A percentile compares a stretch with the other conserved stretches of the same genome.
Conservation (phyloP, 495 filamentous ascomycete genomes). For the Neurospora tetrasperma region DNA sequence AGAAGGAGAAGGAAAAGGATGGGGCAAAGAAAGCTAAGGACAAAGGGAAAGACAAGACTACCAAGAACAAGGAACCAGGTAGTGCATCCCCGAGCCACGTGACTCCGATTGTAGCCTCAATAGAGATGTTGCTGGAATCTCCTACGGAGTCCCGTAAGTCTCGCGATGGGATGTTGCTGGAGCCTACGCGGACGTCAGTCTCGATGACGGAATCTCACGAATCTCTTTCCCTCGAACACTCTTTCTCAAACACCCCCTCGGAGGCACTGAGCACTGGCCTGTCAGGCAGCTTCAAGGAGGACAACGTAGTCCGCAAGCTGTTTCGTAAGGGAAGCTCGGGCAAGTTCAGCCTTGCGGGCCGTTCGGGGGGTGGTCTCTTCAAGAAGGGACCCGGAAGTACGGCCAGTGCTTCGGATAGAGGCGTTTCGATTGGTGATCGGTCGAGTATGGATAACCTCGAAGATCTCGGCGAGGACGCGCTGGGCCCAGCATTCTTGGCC, state of each 20-base stretch:
- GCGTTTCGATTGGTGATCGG: constrained; percentile 28
- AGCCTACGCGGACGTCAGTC: constrained; percentile 47
- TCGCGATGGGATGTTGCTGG: constrained; percentile 35
- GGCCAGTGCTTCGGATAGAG: constrained; percentile 35
- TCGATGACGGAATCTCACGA: constrained; percentile 55
- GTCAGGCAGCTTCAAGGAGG: constrained; percentile 32
- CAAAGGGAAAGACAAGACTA: constrained; percentile 23
- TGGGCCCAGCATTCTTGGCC: constrained; percentile 16
- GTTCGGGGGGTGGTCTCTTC: constrained; percentile 45
- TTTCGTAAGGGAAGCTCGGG: constrained; percentile 70
- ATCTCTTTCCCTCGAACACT: constrained; percentile 52
- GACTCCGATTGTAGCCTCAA: constrained; percentile 1
- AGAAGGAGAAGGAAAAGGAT: constrained; percentile 29
- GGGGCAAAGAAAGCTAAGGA: constrained; percentile 20
- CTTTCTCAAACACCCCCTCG: constrained; percentile 54
- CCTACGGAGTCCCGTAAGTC: constrained; percentile 55
- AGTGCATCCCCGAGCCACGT: constrained; percentile 10
- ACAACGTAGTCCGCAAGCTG: constrained; percentile 55
- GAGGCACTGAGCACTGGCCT: constrained; percentile 43
- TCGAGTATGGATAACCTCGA: constrained; percentile 40
- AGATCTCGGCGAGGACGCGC: constrained; percentile 28
- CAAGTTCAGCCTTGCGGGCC: constrained; percentile 64
- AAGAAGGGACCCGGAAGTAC: constrained; percentile 49
- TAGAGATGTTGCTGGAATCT: constrained; percentile 34
- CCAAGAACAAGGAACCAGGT: constrained; percentile 19